Base-by-base conservation (phyloP, 129 eudicot genomes). In the Lactuca sativa region DNA sequence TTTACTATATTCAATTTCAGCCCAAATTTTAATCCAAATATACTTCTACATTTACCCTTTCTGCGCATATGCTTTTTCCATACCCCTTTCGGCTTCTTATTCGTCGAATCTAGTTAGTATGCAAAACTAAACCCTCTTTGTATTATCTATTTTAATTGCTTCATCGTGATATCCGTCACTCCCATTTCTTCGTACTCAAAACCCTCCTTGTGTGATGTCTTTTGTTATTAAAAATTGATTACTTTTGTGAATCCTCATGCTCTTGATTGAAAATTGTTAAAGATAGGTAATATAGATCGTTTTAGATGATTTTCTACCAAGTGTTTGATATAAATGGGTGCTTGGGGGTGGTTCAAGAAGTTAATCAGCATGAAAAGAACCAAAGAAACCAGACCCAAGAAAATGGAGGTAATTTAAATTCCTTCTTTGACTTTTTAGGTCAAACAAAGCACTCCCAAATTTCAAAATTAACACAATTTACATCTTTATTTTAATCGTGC, bases 281-380 rank as follows among this genome's bases (percentile, higher is more conserved):
- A 25, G 30, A 25, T 25, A 1, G 30, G 30, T 25, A 25, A 25
- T 25, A 25, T 6, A 34, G 34, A 33, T 18, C 31, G 3, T 12
- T 25, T 25, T 25, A 25, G 1, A 16, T 51, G 61, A 8, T 36
- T 37, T 60, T 60, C 43, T 44, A 58, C 43, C 43, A 77, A 76
- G 81, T 77, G 47, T 77, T 57, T 6, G 76, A 43, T 69, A 56
- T 40, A 62, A 66, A 76, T 81, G 85, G 78, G 82, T 49, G 64
- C 67, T 53, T 66, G 89, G 61, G 75, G 67, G 67, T 82, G 87
- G 82, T 64, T 85, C 34, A 82, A 82, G 78, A 64, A 54, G 43
- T 21, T 79, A 7, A n/a, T 82, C 10, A 41, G 82, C 17, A 66
- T 43, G 64, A 78, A 58, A 74, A 75, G 78, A 33, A 67, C 64